Percentiles rank a stretch among this genome's conserved stretches.
phyloP scores from a whole-genome alignment of 1,284 basidiomycete species.

The Pisolithus thermaeus region DNA sequence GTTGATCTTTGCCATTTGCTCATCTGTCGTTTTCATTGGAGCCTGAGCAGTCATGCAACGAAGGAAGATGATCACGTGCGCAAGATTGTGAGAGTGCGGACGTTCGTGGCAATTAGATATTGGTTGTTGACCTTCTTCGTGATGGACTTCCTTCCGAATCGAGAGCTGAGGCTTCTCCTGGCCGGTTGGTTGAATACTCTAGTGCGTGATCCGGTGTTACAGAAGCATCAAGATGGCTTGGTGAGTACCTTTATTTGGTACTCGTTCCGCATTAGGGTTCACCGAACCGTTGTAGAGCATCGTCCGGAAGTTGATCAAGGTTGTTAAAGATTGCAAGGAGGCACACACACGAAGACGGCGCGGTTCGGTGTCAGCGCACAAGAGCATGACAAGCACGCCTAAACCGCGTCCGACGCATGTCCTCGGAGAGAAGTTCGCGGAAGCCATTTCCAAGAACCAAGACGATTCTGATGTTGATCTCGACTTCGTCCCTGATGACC shows the following conservation, averaged over 20 bases:
- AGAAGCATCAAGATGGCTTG: conserved; percentile 59
- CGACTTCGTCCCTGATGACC: conserved; percentile 48
- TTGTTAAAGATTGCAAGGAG: conserved; percentile 72
- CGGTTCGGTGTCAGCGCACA: conserved; percentile 26
- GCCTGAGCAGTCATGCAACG: conserved; percentile 51
- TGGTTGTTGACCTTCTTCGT: conserved; percentile 85
- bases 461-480: conserved; percentile 69
- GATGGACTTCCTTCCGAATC: conserved; percentile 80
- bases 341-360: conserved; percentile 46
- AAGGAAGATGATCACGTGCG: conserved; percentile 59
- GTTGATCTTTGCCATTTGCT: conserved; percentile 74
- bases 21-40: conserved; percentile 84
- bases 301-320: conserved; percentile 74
- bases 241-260: conserved; percentile 37
- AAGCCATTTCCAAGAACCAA: conserved; percentile 45
- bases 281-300: conserved; percentile 48
- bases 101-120: conserved; percentile 80
- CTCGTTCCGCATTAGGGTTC: not conserved
- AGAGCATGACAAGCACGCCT: conserved; percentile 22
- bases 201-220: conserved; percentile 59
- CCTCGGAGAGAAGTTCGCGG: conserved; percentile 57
- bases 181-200: conserved; percentile 78
- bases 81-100: conserved; percentile 76
- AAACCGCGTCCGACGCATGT: conserved; percentile 39
- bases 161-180: conserved; percentile 63